Evolutionary conservation across 2,329 filamentous ascomycete species (phyloP), one percentile per base, ranked within the genome.

Genomic region (Scytalidium lignicola): DNA sequence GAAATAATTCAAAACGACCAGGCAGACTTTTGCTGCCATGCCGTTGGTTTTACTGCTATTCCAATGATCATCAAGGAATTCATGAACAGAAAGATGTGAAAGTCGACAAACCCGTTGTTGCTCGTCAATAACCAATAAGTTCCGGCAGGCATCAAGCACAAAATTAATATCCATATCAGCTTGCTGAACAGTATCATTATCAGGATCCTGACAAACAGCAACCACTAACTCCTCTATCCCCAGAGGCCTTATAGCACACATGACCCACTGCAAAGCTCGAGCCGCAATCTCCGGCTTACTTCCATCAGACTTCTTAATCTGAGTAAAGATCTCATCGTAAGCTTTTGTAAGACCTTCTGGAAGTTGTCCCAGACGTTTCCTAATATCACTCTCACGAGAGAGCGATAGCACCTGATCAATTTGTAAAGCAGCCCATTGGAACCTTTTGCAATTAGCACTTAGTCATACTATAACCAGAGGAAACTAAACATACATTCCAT

Each of bases 361-460:
- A 46, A 67, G 61, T 49, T 58, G 60, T 23, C 62, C 61, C 2
- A 67, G 54, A 8, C 60, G 55, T 7, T 55, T 26, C 17, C 47
- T 28, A 6, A 67, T 59, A 17, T 59, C 59, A 5, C 41, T 22
- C 49, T 55, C 48, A 9, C 45, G 45, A n/a, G 51, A 3, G 7
- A 60, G 51, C 3, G 57, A 43, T 2, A 64, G 51, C 5, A 66
- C 48, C 44, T 65, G 51, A 8, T 53, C 47, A 42, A 65, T 59
- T 50, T 67, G 65, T 3, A 67, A 47, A 23, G 44, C 55, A 12
- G 59, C 63, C 63, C 64, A 66, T 50, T 64, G 63, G 46, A 67
- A 67, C 65, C 65, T 66, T 40, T 21, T 19, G 43, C 18, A 44
- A 13, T 51, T 43, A 50, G 48, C 37, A 22, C 7, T 28, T 7